phyloP scores from a whole-genome alignment of 129 eudicot genomes.

The Ambrosia artemisiifolia region DNA sequence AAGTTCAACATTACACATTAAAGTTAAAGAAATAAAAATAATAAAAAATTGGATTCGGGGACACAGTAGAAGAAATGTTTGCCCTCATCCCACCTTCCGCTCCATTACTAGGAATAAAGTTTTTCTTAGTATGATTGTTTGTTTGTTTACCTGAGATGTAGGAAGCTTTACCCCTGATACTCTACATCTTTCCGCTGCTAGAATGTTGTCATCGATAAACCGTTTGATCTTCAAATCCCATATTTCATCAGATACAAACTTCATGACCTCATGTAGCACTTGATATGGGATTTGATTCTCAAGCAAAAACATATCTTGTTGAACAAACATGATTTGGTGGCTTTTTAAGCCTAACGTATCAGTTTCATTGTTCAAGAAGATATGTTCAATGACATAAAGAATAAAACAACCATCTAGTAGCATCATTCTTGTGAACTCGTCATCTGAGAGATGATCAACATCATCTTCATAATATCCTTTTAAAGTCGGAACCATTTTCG shows the following conservation, averaged over 20 bases:
- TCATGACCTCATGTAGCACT: slow-evolving; percentile 30
- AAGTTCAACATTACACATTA: no score
- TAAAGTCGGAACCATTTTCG: not conserved
- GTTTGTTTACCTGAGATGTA: not conserved
- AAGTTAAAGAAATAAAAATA: no score
- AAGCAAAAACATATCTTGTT: slow-evolving; percentile 34
- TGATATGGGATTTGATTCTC: slow-evolving; percentile 36
- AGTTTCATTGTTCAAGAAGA: not conserved
- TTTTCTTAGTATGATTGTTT: no score
- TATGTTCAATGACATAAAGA: slow-evolving; percentile 21
- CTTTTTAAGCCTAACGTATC: slow-evolving; percentile 19
- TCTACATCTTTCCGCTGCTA: slow-evolving; percentile 10
- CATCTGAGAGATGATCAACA: not conserved
- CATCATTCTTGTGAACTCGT: slow-evolving; percentile 34
- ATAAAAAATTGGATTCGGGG: no score
- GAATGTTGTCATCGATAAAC: slow-evolving; percentile 18
- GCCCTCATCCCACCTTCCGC: no score
- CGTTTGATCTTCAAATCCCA: slow-evolving; percentile 21
- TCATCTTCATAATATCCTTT: slow-evolving; percentile 21
- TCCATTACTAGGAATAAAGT: no score
- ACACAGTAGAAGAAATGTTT: no score
- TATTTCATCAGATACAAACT: not conserved
- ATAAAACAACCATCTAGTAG: slow-evolving; percentile 38
- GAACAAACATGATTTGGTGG: slow-evolving; percentile 34
- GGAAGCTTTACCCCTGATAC: not conserved